Evolutionary conservation across 352 stramenopile genomes (phyloP).

Genomic region (Phytopythium chamaehyphon): DNA sequence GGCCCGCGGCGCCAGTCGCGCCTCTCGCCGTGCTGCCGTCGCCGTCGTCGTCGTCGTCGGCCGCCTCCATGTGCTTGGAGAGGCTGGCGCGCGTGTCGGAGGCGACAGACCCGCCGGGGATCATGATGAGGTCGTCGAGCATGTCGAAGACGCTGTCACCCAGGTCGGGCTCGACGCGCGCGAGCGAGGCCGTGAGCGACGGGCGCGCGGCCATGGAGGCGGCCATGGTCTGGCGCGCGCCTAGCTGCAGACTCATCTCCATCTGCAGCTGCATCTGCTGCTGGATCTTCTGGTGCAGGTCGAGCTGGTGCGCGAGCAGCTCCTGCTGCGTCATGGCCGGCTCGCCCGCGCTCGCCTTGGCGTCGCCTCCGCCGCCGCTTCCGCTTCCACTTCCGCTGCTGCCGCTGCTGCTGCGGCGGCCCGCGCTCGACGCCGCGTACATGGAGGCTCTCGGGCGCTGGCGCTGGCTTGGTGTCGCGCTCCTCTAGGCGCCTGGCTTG

Average conservation of each 20-base stretch:
- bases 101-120: slow-evolving; percentile 45
- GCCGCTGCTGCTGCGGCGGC: too few relatives aligned
- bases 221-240: slow-evolving; percentile 24
- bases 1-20: too few relatives aligned
- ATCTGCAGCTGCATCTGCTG: slow-evolving; percentile 86
- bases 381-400: slow-evolving; percentile 3
- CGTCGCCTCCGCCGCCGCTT: slow-evolving; percentile 1
- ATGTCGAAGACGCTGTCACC: slow-evolving; percentile 87
- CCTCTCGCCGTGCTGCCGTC: slow-evolving; percentile 13
- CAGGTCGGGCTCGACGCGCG: slow-evolving; percentile 74
- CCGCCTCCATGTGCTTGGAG: slow-evolving; percentile 44
- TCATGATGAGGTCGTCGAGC: slow-evolving; percentile 86
- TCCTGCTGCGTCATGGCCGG: slow-evolving; percentile 70
- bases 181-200: slow-evolving; percentile 57
- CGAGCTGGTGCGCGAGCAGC: slow-evolving; percentile 72
- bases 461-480: too few relatives aligned
- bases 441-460: too few relatives aligned
- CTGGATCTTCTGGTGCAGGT: slow-evolving; percentile 83
- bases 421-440: too few relatives aligned
- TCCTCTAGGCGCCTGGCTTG: too few relatives aligned
- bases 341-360: not conserved
- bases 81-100: slow-evolving; percentile 52
- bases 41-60: slow-evolving; percentile 22
- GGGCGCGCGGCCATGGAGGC: slow-evolving; percentile 14
- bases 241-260: slow-evolving; percentile 80